phyloP scores from a whole-genome alignment of 768 basidiomycete species.

The Serpula lacrymans region DNA sequence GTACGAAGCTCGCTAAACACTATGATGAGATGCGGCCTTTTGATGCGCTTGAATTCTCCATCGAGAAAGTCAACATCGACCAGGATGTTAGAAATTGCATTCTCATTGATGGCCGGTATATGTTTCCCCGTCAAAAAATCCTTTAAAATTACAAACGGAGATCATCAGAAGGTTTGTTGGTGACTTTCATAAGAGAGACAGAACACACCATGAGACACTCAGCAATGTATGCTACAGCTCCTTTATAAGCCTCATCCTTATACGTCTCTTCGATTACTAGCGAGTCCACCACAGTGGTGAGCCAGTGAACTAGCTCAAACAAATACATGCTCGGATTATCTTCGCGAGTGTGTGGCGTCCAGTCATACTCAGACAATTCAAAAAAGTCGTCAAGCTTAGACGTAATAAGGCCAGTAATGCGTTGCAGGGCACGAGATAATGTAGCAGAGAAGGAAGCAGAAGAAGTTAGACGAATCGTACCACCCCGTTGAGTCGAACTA shows the following conservation, averaged over 20 bases:
- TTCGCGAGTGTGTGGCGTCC: slow-evolving; percentile 73
- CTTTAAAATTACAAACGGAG: slow-evolving; percentile 34
- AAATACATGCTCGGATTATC: slow-evolving; percentile 89
- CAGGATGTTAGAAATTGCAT: slow-evolving; percentile 80
- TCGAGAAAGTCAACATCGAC: slow-evolving; percentile 89
- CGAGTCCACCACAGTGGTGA: slow-evolving; percentile 93
- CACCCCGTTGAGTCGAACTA: slow-evolving; percentile 82
- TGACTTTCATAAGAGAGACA: not conserved
- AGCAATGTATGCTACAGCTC: slow-evolving; percentile 85
- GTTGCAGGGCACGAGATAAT: slow-evolving; percentile 62
- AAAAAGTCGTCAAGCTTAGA: slow-evolving; percentile 96
- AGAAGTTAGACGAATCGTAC: slow-evolving; percentile 68
- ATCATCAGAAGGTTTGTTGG: not conserved
- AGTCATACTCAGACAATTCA: slow-evolving; percentile 92
- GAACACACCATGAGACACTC: slow-evolving; percentile 79
- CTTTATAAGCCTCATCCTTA: slow-evolving; percentile 87
- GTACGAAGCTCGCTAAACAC: slow-evolving; percentile 79
- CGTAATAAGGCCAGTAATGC: slow-evolving; percentile 79
- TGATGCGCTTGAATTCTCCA: slow-evolving; percentile 76
- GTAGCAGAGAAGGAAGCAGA: slow-evolving; percentile 65
- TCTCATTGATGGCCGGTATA: slow-evolving; percentile 80
- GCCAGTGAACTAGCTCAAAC: slow-evolving; percentile 93
- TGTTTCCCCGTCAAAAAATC: slow-evolving; percentile 75
- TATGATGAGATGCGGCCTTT: slow-evolving; percentile 61
- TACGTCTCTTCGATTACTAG: slow-evolving; percentile 77